Evolutionary conservation across 2,329 filamentous ascomycete species (phyloP).

Genomic region (Westerdykella ornata): DNA sequence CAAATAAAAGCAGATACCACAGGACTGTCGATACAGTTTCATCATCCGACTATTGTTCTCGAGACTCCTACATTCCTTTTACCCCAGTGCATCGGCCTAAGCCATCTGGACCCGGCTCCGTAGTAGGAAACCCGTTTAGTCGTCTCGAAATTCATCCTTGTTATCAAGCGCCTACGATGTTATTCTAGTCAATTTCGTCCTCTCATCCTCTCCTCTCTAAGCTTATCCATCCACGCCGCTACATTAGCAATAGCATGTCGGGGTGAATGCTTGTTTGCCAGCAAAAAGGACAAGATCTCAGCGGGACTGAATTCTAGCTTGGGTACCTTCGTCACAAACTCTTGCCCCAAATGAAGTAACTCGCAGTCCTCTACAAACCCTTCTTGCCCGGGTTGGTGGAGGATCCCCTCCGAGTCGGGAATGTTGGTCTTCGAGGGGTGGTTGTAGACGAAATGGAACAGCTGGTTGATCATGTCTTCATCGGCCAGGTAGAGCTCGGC

Average conservation of each 20-base stretch:
- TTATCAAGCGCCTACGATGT: conserved; percentile 1
- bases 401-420: neutral
- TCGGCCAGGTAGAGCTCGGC: conserved; percentile 46
- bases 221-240: conserved; percentile 8
- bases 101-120: conserved; percentile 2
- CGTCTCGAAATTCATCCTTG: neutral
- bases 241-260: conserved; percentile 10
- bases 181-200: conserved; percentile 9
- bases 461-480: conserved; percentile 10
- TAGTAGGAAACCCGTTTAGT: conserved; percentile 5
- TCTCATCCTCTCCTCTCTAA: conserved; percentile 10
- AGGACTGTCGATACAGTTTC: conserved; percentile 5
- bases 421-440: conserved; percentile 1
- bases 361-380: conserved; percentile 4
- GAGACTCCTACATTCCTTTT: conserved; percentile 4
- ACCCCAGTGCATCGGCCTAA: conserved; percentile 3
- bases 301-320: conserved; percentile 12
- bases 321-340: conserved; percentile 11
- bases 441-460: conserved; percentile 11
- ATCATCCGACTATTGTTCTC: conserved; percentile 7
- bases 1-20: conserved; percentile 2
- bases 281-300: conserved; percentile 12
- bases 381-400: conserved; percentile 5
- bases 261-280: conserved; percentile 13
- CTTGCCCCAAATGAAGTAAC: conserved; percentile 9